Evolutionary conservation across 2,329 filamentous ascomycete genomes (phyloP).

Genomic region (Dactylellina sp.): DNA sequence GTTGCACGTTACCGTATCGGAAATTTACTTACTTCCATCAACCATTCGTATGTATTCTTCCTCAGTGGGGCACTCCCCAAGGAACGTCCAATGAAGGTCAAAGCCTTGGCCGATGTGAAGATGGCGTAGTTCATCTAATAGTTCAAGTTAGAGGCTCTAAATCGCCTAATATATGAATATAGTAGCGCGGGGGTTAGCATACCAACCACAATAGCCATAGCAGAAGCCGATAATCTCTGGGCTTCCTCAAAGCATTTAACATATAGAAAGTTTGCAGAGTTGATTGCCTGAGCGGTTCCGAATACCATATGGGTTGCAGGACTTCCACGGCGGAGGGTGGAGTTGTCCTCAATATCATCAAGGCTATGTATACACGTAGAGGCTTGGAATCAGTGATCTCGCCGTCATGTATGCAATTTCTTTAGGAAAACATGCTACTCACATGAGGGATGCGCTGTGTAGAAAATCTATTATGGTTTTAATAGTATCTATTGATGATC

Average conservation of each 20-base stretch:
- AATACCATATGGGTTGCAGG: constrained; percentile 29
- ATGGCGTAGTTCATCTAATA: constrained; percentile 28
- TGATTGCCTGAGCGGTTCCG: constrained; percentile 24
- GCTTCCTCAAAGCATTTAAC: constrained; percentile 15
- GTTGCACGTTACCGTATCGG: neutral
- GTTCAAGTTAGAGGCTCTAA: neutral
- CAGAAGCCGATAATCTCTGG: neutral
- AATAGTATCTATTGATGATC: constrained; percentile 12
- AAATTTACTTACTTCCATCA: constrained; percentile 23
- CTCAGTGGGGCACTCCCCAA: constrained; percentile 10
- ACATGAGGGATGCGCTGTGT: constrained; percentile 20
- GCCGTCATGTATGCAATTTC: too few species aligned
- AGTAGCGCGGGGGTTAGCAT: neutral
- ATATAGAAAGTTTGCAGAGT: constrained; percentile 20
- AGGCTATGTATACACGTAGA: constrained; percentile 17
- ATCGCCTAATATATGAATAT: neutral
- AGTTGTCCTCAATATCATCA: constrained; percentile 33
- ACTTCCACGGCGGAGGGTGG: constrained; percentile 9
- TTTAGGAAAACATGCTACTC: neutral
- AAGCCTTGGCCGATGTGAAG: constrained; percentile 32
- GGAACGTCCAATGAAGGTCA: constrained; percentile 38
- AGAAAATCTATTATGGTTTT: constrained; percentile 15
- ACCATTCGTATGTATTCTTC: constrained; percentile 34
- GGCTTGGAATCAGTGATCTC: neutral
- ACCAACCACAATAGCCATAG: constrained; percentile 14